These are phyloP conservation scores for Chaetomium tenue DNA, from an alignment of 495 filamentous ascomycete species.

Conservation along the genomic window DNA sequence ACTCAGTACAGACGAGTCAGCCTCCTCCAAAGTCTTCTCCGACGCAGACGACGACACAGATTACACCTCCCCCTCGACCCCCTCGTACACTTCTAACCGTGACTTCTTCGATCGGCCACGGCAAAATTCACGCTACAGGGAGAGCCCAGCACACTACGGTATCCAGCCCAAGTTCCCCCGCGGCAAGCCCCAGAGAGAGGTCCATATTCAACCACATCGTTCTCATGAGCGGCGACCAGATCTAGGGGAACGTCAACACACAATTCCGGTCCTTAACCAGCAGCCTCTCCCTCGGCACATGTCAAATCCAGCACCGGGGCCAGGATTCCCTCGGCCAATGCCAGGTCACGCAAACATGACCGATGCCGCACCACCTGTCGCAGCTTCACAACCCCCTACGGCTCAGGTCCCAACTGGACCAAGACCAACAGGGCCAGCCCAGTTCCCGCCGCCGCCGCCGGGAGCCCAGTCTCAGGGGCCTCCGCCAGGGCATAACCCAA, in stretches of 20 bases:
- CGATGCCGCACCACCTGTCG: not conserved
- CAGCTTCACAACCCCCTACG: not conserved
- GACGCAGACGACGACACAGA: constrained; percentile 5
- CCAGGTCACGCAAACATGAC: not conserved
- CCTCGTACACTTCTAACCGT: constrained; percentile 1
- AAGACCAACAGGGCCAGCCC: not conserved
- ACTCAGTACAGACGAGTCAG: constrained; percentile 18
- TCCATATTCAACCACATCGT: constrained; percentile 15
- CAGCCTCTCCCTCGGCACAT: not conserved
- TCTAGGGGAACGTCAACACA: not conserved
- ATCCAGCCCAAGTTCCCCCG: not conserved
- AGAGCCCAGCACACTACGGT: constrained; percentile 15
- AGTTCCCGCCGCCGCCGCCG: not conserved
- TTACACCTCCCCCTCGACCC: constrained; percentile 7
- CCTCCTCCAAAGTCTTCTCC: constrained; percentile 14
- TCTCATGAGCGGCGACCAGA: not conserved
- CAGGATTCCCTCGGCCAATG: not conserved
- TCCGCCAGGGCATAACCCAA: not conserved
- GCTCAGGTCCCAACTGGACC: not conserved
- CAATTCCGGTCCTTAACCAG: constrained; percentile 1
- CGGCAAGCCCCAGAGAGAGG: too few species aligned
- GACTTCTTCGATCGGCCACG: not conserved
- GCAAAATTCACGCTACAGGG: not conserved
- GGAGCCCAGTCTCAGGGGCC: not conserved
- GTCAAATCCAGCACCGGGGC: not conserved